phyloP scores from a whole-genome alignment of 164 flowering plant genomes.

The Aristolochia fimbriata region DNA sequence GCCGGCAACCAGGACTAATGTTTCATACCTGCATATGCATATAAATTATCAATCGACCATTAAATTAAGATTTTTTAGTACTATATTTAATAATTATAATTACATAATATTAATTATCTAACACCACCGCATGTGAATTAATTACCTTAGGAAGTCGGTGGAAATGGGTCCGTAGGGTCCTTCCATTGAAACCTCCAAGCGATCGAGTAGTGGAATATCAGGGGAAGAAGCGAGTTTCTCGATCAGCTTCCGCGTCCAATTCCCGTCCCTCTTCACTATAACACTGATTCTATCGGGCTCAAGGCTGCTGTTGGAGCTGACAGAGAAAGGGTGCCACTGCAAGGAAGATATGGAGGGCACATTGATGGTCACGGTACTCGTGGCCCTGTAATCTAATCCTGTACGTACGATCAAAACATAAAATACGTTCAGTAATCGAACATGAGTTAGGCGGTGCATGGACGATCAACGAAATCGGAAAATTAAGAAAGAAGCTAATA shows the following conservation, averaged over 20 bases:
- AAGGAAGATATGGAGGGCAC: conserved; percentile 58
- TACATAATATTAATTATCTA: too few species aligned
- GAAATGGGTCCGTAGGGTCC: conserved; percentile 13
- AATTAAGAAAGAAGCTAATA: too few species aligned
- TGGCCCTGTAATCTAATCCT: conserved; percentile 51
- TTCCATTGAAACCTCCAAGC: background rate
- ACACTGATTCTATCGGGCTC: conserved; percentile 56
- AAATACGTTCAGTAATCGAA: too few species aligned
- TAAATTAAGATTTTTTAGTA: too few species aligned
- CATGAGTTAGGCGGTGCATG: too few species aligned
- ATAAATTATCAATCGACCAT: too few species aligned
- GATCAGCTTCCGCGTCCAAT: conserved; percentile 59
- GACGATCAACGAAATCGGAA: too few species aligned
- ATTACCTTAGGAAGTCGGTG: conserved; percentile 45
- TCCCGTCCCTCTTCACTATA: conserved; percentile 45
- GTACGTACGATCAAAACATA: too few species aligned
- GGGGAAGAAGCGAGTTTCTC: conserved; percentile 39
- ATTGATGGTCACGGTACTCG: conserved; percentile 47
- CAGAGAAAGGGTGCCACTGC: conserved; percentile 83
- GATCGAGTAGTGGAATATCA: background rate
- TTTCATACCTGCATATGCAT: conserved; percentile 58
- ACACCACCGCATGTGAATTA: too few species aligned
- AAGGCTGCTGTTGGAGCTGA: conserved; percentile 42
- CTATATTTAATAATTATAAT: too few species aligned
- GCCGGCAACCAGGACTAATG: conserved; percentile 70